Evolutionary conservation across 2,329 filamentous ascomycete species (phyloP).

Genomic region (Phyllosticta ampelicida): DNA sequence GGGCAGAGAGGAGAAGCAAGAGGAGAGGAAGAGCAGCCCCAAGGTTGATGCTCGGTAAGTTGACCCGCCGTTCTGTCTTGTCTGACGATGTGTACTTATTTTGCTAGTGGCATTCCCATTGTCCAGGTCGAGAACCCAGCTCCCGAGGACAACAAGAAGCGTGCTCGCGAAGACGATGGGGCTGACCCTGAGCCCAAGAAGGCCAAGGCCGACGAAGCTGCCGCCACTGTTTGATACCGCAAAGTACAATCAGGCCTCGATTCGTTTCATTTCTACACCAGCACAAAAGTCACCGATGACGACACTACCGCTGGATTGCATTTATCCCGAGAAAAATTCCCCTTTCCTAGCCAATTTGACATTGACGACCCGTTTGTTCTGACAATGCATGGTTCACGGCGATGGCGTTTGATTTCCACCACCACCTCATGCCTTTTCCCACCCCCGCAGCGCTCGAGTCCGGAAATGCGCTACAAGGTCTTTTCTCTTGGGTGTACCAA

Average conservation of each 20-base stretch:
- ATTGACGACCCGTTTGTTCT: background rate
- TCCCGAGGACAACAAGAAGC: conserved; percentile 30
- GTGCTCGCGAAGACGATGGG: conserved; percentile 31
- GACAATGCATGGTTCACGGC: background rate
- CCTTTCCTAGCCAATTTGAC: background rate
- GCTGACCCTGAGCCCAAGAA: conserved; percentile 35
- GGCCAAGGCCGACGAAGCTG: conserved; percentile 24
- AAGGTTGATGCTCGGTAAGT: conserved; percentile 6
- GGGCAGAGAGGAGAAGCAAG: conserved; percentile 10
- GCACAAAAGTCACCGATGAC: background rate
- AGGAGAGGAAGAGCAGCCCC: conserved; percentile 4
- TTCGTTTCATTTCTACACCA: background rate
- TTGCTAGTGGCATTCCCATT: conserved; percentile 24
- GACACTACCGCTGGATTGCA: background rate
- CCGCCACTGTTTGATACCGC: conserved; percentile 4
- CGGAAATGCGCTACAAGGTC: background rate
- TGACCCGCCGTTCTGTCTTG: conserved; percentile 20
- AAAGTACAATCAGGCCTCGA: background rate
- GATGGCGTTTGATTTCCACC: background rate
- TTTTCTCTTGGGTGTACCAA: background rate
- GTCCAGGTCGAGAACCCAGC: conserved; percentile 8
- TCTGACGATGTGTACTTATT: background rate
- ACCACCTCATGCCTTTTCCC: background rate
- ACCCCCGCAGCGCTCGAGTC: background rate
- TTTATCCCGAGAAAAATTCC: background rate